These are phyloP conservation scores for Cercis canadensis DNA, from an alignment of 306 rosid species.

Conservation along the genomic window DNA sequence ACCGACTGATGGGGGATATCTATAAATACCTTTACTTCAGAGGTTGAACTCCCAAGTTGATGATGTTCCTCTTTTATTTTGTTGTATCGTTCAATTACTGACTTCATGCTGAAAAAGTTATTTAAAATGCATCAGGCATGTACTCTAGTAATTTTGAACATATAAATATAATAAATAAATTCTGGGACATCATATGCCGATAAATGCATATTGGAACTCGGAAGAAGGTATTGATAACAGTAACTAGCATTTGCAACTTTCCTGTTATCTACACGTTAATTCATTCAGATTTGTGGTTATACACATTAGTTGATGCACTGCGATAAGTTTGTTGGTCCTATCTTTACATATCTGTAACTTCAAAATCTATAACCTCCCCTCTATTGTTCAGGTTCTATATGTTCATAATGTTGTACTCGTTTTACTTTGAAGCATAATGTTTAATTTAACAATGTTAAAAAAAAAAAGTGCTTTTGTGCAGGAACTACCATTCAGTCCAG, in stretches of 20 bases:
- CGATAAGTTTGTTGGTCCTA: background rate
- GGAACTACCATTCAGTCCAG: background rate
- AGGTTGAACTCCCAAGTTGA: slow-evolving; percentile 54
- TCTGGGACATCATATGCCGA: background rate
- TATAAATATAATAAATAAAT: background rate
- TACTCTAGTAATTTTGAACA: background rate
- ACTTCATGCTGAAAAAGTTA: slow-evolving; percentile 60
- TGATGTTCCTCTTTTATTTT: slow-evolving; percentile 66
- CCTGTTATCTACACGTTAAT: background rate
- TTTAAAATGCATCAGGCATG: slow-evolving; percentile 38
- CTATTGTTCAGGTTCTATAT: background rate
- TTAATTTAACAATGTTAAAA: background rate
- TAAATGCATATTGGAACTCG: background rate
- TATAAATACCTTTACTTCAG: slow-evolving; percentile 70
- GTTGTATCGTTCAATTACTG: slow-evolving; percentile 68
- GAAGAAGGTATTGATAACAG: background rate
- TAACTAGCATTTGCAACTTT: background rate
- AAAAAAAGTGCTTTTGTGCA: background rate
- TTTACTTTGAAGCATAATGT: background rate
- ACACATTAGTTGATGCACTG: too few relatives aligned
- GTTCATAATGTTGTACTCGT: too few relatives aligned
- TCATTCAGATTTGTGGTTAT: too few relatives aligned
- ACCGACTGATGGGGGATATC: background rate
- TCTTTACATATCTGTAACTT: background rate
- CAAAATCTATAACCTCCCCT: background rate